Evolutionary conservation across 2,329 filamentous ascomycete species (phyloP).

Genomic region (Clathrospora elynae): DNA sequence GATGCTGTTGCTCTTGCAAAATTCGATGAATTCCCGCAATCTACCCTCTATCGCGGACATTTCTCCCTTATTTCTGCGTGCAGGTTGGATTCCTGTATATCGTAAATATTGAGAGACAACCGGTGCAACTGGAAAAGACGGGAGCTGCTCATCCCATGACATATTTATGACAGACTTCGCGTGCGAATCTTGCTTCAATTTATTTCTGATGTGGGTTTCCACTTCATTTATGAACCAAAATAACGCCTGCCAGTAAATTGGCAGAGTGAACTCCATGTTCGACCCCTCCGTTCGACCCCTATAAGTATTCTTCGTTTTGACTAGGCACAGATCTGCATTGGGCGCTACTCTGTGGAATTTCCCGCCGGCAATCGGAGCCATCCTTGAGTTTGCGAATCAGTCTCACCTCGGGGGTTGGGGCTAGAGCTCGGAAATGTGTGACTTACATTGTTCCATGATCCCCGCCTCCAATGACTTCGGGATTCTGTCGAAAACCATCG

Average conservation of each 20-base stretch:
- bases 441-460: neutral
- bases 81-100: too few species aligned
- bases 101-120: too few species aligned
- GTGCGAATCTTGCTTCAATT: neutral
- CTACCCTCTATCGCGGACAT: neutral
- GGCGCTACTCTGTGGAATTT: neutral
- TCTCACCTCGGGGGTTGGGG: too few species aligned
- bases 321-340: neutral
- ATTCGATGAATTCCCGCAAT: neutral
- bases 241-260: neutral
- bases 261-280: too few species aligned
- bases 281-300: neutral
- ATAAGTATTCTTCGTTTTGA: neutral
- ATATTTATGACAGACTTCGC: conserved; percentile 18
- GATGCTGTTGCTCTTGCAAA: neutral
- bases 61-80: neutral
- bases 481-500: neutral
- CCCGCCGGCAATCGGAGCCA: neutral
- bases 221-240: neutral
- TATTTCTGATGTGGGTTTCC: neutral
- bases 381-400: neutral
- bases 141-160: conserved; percentile 16
- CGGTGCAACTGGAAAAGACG: too few species aligned
- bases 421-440: too few species aligned
- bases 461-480: neutral